Evolutionary conservation across 345 rosid genomes (phyloP).

Genomic region (Gossypium longicalyx): DNA sequence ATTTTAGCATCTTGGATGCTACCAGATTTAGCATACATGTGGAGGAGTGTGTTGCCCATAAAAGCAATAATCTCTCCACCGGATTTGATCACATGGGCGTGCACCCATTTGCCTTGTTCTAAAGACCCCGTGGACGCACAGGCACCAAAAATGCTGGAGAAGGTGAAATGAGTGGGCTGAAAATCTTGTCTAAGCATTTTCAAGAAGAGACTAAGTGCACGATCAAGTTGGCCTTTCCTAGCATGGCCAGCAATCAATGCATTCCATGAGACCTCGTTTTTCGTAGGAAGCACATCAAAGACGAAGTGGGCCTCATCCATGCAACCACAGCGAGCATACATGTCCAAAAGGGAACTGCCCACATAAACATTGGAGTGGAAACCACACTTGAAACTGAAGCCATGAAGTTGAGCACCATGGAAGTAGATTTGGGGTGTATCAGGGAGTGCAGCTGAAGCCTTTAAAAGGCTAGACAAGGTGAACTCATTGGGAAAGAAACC

Average conservation of each 20-base stretch:
- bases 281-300: slow-evolving; percentile 29
- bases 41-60: slow-evolving; percentile 46
- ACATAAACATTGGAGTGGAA: slow-evolving; percentile 38
- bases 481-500: slow-evolving; percentile 40
- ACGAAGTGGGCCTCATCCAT: slow-evolving; percentile 34
- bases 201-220: slow-evolving; percentile 29
- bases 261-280: slow-evolving; percentile 57
- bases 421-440: neutral
- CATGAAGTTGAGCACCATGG: slow-evolving; percentile 46
- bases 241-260: slow-evolving; percentile 51
- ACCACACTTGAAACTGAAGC: slow-evolving; percentile 37
- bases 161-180: slow-evolving; percentile 40
- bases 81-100: slow-evolving; percentile 39
- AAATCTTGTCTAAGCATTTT: slow-evolving; percentile 38
- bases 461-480: slow-evolving; percentile 44
- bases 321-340: slow-evolving; percentile 43
- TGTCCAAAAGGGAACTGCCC: slow-evolving; percentile 45
- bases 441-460: slow-evolving; percentile 32
- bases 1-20: slow-evolving; percentile 42
- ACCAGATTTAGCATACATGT: slow-evolving; percentile 55
- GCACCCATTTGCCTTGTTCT: slow-evolving; percentile 59
- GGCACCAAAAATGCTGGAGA: slow-evolving; percentile 36
- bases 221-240: slow-evolving; percentile 38
- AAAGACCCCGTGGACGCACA: slow-evolving; percentile 39
- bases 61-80: slow-evolving; percentile 35